These are phyloP conservation scores for Agaricus blazei DNA, from an alignment of 768 basidiomycete genomes.

Conservation along the genomic window DNA sequence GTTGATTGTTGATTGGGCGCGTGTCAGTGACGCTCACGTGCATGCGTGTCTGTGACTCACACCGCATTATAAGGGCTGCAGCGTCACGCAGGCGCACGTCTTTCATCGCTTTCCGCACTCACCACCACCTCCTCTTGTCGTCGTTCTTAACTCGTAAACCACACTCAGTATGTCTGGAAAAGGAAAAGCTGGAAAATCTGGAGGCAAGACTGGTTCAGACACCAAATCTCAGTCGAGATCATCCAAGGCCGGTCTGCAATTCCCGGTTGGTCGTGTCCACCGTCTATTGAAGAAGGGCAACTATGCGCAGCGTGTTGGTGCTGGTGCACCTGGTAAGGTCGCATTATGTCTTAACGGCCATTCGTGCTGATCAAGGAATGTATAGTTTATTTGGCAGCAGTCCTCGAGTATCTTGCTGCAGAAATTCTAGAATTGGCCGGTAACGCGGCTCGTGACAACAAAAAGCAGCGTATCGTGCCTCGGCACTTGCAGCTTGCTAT, in stretches of 20 bases:
- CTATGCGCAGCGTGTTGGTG: constrained; percentile 85
- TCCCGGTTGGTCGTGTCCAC: constrained; percentile 92
- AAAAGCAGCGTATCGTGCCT: constrained; percentile 93
- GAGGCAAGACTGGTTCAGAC: constrained; percentile 55
- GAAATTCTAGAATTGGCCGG: constrained; percentile 93
- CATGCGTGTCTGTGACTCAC: constrained; percentile 17
- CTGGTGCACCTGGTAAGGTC: constrained; percentile 72
- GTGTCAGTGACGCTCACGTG: constrained; percentile 4
- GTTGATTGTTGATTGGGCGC: constrained; percentile 12
- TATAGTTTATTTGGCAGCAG: constrained; percentile 82
- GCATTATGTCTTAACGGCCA: constrained; percentile 4
- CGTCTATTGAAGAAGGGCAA: constrained; percentile 85
- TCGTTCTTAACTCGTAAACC: constrained; percentile 13
- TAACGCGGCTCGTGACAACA: constrained; percentile 77
- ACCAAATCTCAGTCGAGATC: constrained; percentile 66
- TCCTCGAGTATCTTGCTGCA: constrained; percentile 88
- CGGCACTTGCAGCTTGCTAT: constrained; percentile 91
- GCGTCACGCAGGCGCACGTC: constrained; percentile 13
- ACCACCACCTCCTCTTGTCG: constrained; percentile 13
- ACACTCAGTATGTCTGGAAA: constrained; percentile 36
- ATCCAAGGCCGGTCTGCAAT: constrained; percentile 71
- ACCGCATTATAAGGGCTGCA: constrained; percentile 30
- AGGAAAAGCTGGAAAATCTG: constrained; percentile 27
- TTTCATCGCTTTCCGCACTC: constrained; percentile 17
- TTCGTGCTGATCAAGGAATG: not conserved